Evolutionary conservation across 176 grass and related monocot genomes (phyloP).

Genomic region (Eleusine coracana): DNA sequence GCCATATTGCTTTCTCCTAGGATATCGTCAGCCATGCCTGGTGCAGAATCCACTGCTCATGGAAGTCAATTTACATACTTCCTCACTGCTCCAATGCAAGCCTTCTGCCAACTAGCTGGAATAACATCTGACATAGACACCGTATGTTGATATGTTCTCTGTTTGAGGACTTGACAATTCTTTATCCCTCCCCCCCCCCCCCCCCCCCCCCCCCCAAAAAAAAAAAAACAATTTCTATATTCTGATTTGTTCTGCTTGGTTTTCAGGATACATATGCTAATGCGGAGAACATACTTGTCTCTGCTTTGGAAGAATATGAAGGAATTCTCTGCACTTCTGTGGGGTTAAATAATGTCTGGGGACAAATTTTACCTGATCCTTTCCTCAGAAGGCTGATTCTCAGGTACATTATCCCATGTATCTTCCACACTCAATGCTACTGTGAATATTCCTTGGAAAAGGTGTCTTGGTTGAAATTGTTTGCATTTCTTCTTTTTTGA

Average conservation of each 20-base stretch:
- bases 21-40: conserved; percentile 52
- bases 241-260: conserved; percentile 17
- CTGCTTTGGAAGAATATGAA: conserved; percentile 89
- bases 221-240: conserved; percentile 11
- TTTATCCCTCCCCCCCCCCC: neutral
- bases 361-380: conserved; percentile 86
- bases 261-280: conserved; percentile 70
- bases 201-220: no score
- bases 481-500: neutral
- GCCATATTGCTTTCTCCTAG: conserved; percentile 89
- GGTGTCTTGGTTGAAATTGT: neutral
- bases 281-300: conserved; percentile 74
- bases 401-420: conserved; percentile 55
- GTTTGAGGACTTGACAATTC: conserved; percentile 24
- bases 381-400: conserved; percentile 85
- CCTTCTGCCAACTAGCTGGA: conserved; percentile 89
- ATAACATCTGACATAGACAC: conserved; percentile 70
- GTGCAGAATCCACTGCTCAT: conserved; percentile 53
- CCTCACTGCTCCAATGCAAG: conserved; percentile 92
- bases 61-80: conserved; percentile 97
- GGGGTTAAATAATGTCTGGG: conserved; percentile 76
- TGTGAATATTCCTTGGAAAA: neutral
- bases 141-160: conserved; percentile 47
- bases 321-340: conserved; percentile 70
- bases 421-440: neutral